Base-by-base conservation (phyloP, 2,329 filamentous ascomycete genomes). In the Claviceps africana region DNA sequence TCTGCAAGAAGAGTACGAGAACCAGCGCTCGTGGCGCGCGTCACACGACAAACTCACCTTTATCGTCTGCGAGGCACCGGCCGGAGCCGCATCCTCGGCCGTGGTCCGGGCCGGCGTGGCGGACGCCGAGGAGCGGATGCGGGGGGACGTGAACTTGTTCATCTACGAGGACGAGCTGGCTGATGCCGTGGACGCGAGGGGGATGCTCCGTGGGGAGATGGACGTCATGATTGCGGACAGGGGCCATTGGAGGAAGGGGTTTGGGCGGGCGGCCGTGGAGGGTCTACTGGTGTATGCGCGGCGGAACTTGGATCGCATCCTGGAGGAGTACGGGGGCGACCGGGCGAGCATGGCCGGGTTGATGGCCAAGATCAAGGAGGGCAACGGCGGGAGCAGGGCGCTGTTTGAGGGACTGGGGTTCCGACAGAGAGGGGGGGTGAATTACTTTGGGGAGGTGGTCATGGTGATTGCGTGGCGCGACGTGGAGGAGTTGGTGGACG, bases 1-100 rank as follows among this genome's bases (percentile, higher is more conserved):
- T 0, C 72, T 96, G 0, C 73, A 80, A 1, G 85, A 95, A 63
- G 91, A 97, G 72, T 88, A 93, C 67, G 78, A 81, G 48, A 97
- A 96, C 82, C 91, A 96, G 67, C 70, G 71, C n/a, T 88, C 82
- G 57, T 97, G 91, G 91, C 82, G 89, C 39, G 71, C 71, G 21
- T 86, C 93, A 43, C 67, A 71, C 28, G 90, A 97, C 68, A 97
- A 97, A 70, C 67, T 97, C 55, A 97, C 91, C 0, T 97, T 96
- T 60, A 95, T 97, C 64, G 68, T 86, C 51, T 95, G 88, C 63
- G 70, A 74, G 10, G 76, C n/a, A n/a, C 15, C 15, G n/a, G 15
- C 7, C 28, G 19, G 0, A 54, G 15, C 28, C 5, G 37, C 50
- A 2, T 46, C 55, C 6, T 47, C 51, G 3, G 13, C 21, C 8